Evolutionary conservation across 306 rosid species (phyloP), one percentile per base, ranked within the genome.

Genomic region (Oxytropis ochrocephala): DNA sequence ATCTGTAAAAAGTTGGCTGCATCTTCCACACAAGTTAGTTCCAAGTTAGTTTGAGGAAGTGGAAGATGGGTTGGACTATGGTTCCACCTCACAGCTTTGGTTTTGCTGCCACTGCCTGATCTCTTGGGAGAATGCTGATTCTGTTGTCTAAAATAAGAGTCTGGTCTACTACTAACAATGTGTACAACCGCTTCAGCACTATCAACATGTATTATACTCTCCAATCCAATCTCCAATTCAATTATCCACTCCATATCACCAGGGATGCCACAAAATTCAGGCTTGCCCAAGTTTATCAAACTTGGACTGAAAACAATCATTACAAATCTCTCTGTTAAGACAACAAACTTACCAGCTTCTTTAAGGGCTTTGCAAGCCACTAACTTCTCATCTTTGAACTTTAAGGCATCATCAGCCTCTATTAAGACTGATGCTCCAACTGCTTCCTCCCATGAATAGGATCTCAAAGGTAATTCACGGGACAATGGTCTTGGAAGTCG

Each of bases 361-460:
- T 80, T 90, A 71, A 90, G 97, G 51, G 82, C 84, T 83, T 84
- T 94, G 95, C 98, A 88, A 64, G 64, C 68, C 47, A 84, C 83
- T 49, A 94, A 77, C 59, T 78, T 83, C 80, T 94, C 97, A 72
- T 90, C 88, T 63, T 82, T 85, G 67, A 84, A 85, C 79, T 84
- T 88, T 54, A 85, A 75, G 76, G 77, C 82, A 71, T 78, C 86
- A 69, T 82, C 92, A 5, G 78, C 88, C 77, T 86, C 98, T 53
- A 84, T 56, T 64, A 94, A 88, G 47, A 84, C 78, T 0, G 92
- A 87, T 55, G 85, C 65, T 51, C 96, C 98, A 61, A 94, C 87
- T 53, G 95, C 97, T 78, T 85, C 95, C 74, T 87, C 97, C 98
- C 97, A 90, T 61, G 97, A 86, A 85, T 86, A 90, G 50, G 95